Conservation (phyloP, 2,329 filamentous ascomycete species). For the Curvularia eragrostidis region DNA sequence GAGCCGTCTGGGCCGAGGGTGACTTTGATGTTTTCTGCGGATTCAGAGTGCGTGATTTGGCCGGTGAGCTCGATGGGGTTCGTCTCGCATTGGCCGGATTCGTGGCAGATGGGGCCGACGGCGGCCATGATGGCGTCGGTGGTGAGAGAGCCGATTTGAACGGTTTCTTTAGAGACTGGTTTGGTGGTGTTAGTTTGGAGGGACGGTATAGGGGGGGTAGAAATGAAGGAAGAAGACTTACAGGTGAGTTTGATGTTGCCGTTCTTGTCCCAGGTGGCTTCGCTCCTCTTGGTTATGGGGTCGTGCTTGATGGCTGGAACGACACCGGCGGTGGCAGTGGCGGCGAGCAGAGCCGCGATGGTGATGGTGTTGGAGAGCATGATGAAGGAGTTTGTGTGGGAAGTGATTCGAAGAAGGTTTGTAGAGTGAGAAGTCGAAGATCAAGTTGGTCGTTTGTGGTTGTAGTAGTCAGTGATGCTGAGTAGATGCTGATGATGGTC, state of each 20-base stretch:
- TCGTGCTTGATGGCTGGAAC: conserved; percentile 11
- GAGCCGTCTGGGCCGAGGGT: conserved; percentile 20
- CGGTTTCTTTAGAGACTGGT: conserved; percentile 36
- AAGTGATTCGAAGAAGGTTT: neutral
- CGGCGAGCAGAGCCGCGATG: conserved; percentile 13
- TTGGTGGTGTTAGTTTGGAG: conserved; percentile 12
- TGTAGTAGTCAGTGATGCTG: neutral
- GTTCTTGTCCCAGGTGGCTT: conserved; percentile 12
- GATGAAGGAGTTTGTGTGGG: neutral
- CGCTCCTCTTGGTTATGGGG: conserved; percentile 11
- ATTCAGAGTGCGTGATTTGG: neutral
- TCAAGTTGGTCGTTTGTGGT: neutral
- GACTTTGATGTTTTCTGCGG: conserved; percentile 9
- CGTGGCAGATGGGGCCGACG: conserved; percentile 21
- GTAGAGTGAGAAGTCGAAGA: neutral
- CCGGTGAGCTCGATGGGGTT: conserved; percentile 18
- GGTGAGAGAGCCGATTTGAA: conserved; percentile 18
- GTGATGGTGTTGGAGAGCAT: conserved; percentile 14
- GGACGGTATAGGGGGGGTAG: neutral
- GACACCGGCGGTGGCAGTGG: conserved; percentile 12
- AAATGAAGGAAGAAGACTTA: neutral
- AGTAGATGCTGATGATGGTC: neutral
- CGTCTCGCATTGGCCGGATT: conserved; percentile 25
- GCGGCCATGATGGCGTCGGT: conserved; percentile 22
- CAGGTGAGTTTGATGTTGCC: conserved; percentile 23